Conservation (phyloP, 768 basidiomycete genomes). For the Phlegmacium glaucopus region DNA sequence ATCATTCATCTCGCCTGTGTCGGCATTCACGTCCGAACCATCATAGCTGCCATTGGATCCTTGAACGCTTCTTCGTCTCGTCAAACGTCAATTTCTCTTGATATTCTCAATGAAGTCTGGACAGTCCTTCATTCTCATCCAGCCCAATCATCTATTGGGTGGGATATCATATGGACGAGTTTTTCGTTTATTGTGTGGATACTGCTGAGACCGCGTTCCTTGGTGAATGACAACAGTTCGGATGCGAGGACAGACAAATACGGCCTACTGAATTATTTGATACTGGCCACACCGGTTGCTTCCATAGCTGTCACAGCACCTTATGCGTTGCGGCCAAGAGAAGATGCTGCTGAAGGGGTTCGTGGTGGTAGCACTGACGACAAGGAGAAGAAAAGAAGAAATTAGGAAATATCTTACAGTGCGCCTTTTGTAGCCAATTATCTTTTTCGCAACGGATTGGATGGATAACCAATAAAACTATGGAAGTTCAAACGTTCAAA, state of each 20-base stretch:
- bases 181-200: slow-evolving; percentile 39
- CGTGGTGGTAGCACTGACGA: no score
- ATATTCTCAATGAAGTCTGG: slow-evolving; percentile 29
- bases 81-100: slow-evolving; percentile 7
- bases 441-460: no score
- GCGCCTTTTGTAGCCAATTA: no score
- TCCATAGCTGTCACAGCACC: slow-evolving; percentile 25
- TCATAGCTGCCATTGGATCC: slow-evolving; percentile 16
- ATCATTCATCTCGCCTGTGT: slow-evolving; percentile 28
- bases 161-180: slow-evolving; percentile 61
- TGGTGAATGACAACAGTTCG: not conserved
- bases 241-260: not conserved
- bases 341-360: not conserved
- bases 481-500: no score
- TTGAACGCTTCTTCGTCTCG: slow-evolving; percentile 12
- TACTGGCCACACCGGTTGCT: slow-evolving; percentile 22
- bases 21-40: slow-evolving; percentile 33
- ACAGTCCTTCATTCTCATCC: slow-evolving; percentile 46
- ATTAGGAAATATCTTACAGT: no score
- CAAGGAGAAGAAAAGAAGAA: no score
- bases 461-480: no score
- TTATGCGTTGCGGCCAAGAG: slow-evolving; percentile 15
- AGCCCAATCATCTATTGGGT: slow-evolving; percentile 61
- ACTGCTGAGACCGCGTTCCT: slow-evolving; percentile 1
- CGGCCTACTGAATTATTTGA: slow-evolving; percentile 16